Percentiles rank a stretch among this genome's conserved stretches.
These are phyloP conservation scores for Populus pruinosa DNA, from an alignment of 345 rosid genomes.

Conservation along the genomic window DNA sequence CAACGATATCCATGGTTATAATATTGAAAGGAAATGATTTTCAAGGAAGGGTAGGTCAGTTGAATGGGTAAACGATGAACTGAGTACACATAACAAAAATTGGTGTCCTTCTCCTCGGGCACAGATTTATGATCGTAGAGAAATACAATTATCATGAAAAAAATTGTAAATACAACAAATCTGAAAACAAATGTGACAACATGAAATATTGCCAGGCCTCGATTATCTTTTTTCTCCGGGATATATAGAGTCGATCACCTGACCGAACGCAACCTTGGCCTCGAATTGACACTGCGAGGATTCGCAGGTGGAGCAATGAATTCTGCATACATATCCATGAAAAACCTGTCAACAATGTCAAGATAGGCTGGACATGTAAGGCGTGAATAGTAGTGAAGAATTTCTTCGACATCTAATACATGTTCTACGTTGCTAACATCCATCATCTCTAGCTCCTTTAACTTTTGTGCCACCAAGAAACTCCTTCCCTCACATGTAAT, in stretches of 20 bases:
- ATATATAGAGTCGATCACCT: neutral
- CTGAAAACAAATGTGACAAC: neutral
- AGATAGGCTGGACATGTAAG: conserved; percentile 65
- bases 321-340: conserved; percentile 63
- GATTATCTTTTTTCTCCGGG: neutral
- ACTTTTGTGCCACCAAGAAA: conserved; percentile 39
- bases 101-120: neutral
- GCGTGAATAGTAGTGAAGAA: conserved; percentile 70
- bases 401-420: conserved; percentile 64
- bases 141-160: neutral
- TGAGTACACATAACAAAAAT: neutral
- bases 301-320: conserved; percentile 20
- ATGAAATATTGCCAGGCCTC: neutral
- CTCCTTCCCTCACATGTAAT: conserved; percentile 32
- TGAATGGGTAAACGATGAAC: neutral
- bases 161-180: neutral
- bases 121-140: neutral
- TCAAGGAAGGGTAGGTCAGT: neutral
- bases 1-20: too few species aligned
- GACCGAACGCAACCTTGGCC: conserved; percentile 14
- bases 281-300: conserved; percentile 17
- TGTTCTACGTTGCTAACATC: conserved; percentile 56
- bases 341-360: conserved; percentile 67
- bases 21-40: neutral
- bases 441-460: conserved; percentile 69